phyloP scores from a whole-genome alignment of 495 filamentous ascomycete species.

The Hapsidospora chrysogenum region DNA sequence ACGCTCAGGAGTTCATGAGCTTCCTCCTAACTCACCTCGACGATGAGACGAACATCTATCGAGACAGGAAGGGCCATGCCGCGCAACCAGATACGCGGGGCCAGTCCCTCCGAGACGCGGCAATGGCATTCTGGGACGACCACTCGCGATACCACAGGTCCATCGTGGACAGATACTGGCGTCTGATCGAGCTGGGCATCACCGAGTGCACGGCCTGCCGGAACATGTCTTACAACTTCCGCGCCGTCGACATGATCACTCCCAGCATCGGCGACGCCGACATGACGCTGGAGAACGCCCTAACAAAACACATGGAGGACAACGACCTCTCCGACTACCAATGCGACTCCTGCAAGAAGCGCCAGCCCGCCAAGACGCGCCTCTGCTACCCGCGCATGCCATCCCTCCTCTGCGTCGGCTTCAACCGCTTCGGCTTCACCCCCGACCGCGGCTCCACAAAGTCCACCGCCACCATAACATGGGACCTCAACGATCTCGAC shows the following conservation, averaged over 20 bases:
- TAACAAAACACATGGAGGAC: constrained; percentile 5
- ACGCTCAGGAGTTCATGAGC: constrained; percentile 21
- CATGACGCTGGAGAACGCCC: constrained; percentile 7
- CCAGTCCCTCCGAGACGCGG: constrained; percentile 4
- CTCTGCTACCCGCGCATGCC: constrained; percentile 16
- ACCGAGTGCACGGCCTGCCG: constrained; percentile 12
- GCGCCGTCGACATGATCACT: constrained; percentile 4
- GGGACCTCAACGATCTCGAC: constrained; percentile 20
- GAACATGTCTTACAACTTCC: constrained; percentile 9
- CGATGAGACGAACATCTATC: constrained; percentile 20
- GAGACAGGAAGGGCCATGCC: constrained; percentile 9
- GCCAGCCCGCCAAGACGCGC: constrained; percentile 11
- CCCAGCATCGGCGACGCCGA: constrained; percentile 1
- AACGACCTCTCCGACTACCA: constrained; percentile 6
- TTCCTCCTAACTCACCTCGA: constrained; percentile 23
- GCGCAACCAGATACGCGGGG: constrained; percentile 9
- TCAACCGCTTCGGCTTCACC: constrained; percentile 12
- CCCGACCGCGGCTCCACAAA: constrained; percentile 7
- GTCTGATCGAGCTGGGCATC: constrained; percentile 13
- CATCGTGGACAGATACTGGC: constrained; percentile 21
- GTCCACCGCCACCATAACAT: constrained; percentile 11
- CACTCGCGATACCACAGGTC: constrained; percentile 9
- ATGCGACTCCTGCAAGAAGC: constrained; percentile 17
- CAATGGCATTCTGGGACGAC: constrained; percentile 13
- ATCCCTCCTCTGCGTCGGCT: constrained; percentile 14